Evolutionary conservation across 768 basidiomycete genomes (phyloP).

Genomic region (Rhodosporidiobolus sp.): DNA sequence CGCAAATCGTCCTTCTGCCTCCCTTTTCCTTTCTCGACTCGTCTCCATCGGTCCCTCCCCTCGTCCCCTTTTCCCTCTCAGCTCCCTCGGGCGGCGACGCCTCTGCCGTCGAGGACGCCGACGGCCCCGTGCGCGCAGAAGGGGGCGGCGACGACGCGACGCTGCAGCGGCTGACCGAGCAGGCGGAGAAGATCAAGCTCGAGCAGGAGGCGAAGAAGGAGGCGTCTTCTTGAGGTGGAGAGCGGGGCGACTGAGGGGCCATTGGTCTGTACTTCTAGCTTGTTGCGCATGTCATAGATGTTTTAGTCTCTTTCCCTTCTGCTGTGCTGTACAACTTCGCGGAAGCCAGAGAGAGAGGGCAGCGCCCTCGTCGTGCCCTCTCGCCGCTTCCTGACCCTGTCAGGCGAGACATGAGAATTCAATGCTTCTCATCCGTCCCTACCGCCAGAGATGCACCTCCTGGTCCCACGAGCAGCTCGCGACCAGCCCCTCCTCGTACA

Average conservation of each 20-base stretch:
- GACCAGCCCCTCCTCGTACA: slow-evolving; percentile 79
- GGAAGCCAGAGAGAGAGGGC: too few relatives aligned
- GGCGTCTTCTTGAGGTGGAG: neutral
- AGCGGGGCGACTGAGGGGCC: neutral
- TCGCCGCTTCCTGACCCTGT: neutral
- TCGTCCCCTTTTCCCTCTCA: neutral
- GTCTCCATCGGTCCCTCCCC: too few relatives aligned
- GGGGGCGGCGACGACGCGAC: neutral
- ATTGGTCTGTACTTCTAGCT: neutral
- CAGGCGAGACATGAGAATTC: neutral
- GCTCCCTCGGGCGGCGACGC: slow-evolving; percentile 25
- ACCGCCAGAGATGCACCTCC: slow-evolving; percentile 66
- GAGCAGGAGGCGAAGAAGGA: slow-evolving; percentile 20
- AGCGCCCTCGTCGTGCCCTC: neutral
- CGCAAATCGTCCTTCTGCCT: too few relatives aligned
- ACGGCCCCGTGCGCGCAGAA: neutral
- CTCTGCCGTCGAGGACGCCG: slow-evolving; percentile 16
- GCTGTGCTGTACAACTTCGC: too few relatives aligned
- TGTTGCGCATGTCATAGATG: too few relatives aligned
- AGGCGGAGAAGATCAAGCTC: slow-evolving; percentile 27
- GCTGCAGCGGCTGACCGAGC: slow-evolving; percentile 17
- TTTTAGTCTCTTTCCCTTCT: too few relatives aligned
- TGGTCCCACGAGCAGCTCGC: slow-evolving; percentile 93
- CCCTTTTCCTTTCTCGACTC: neutral
- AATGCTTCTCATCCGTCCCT: too few relatives aligned